Percentiles rank a stretch among this genome's conserved stretches.
phyloP scores from a whole-genome alignment of 2,329 filamentous ascomycete species.

The Scytalidium lignicola region DNA sequence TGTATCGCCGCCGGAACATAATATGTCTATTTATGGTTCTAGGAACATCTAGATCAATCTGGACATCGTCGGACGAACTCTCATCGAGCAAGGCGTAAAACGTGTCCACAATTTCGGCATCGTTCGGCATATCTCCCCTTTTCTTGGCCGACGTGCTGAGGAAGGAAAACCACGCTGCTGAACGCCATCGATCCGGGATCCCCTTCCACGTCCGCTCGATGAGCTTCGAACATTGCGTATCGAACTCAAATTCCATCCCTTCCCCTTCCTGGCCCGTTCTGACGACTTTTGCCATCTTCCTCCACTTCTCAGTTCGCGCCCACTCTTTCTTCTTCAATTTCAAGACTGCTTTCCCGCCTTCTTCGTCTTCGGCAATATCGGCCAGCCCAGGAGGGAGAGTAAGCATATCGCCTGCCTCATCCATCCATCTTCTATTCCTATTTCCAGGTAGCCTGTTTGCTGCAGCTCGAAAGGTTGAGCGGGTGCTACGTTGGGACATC shows the following conservation, averaged over 20 bases:
- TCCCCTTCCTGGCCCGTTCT: constrained; percentile 45
- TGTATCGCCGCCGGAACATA: constrained; percentile 91
- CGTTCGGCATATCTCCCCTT: constrained; percentile 54
- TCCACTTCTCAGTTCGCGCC: constrained; percentile 61
- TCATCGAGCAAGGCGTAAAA: constrained; percentile 70
- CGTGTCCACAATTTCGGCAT: constrained; percentile 64
- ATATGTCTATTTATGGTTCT: constrained; percentile 93
- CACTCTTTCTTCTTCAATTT: constrained; percentile 58
- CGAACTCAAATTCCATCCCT: constrained; percentile 70
- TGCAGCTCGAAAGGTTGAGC: constrained; percentile 49
- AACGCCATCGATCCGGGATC: constrained; percentile 92
- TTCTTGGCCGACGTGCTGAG: constrained; percentile 70
- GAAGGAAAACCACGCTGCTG: constrained; percentile 93
- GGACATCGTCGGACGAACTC: constrained; percentile 82
- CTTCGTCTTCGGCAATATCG: constrained; percentile 51
- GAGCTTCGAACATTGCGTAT: constrained; percentile 75
- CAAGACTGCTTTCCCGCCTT: constrained; percentile 46
- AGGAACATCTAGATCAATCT: constrained; percentile 96
- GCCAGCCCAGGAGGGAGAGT: constrained; percentile 52
- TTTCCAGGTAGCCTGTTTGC: constrained; percentile 57
- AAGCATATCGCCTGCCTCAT: constrained; percentile 64
- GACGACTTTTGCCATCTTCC: constrained; percentile 57
- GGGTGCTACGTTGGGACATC: constrained; percentile 37
- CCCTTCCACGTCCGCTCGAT: constrained; percentile 95
- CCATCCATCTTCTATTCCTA: constrained; percentile 54